Evolutionary conservation across 352 stramenopile genomes (phyloP).

Genomic region (Phytophthora cactorum): DNA sequence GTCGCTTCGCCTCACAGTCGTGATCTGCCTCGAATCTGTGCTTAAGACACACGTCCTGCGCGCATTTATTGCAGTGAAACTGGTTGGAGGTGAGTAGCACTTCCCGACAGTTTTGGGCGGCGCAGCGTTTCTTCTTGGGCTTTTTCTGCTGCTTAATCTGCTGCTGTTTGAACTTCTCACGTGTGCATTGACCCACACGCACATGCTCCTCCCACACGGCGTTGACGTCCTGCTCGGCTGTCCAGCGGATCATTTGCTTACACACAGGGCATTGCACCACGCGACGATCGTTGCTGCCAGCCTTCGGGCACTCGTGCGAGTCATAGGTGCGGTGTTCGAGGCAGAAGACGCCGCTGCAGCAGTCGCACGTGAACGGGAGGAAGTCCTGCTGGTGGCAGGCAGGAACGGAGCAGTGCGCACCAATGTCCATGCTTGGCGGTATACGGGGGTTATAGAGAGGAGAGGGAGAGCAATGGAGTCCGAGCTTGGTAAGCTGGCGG

Average conservation of each 20-base stretch:
- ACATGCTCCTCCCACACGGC: constrained; percentile 76
- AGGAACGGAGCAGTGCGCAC: constrained; percentile 68
- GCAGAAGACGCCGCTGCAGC: constrained; percentile 81
- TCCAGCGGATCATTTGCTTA: constrained; percentile 70
- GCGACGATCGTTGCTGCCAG: constrained; percentile 67
- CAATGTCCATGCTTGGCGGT: constrained; percentile 62
- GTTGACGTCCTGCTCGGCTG: constrained; percentile 77
- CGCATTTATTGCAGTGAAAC: constrained; percentile 74
- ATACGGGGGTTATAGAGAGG: neutral
- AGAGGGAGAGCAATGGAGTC: neutral
- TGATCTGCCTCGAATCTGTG: constrained; percentile 85
- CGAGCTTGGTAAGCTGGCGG: neutral
- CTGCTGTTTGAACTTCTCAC: constrained; percentile 41
- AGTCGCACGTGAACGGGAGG: constrained; percentile 88
- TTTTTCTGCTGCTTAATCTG: constrained; percentile 45
- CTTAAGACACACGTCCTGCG: constrained; percentile 73
- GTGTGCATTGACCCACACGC: constrained; percentile 56
- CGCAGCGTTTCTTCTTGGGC: constrained; percentile 77
- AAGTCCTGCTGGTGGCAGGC: constrained; percentile 85
- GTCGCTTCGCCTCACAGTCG: constrained; percentile 50
- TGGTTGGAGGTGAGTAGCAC: constrained; percentile 73
- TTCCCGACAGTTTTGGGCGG: constrained; percentile 61
- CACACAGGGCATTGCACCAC: constrained; percentile 81
- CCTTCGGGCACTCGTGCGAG: constrained; percentile 69
- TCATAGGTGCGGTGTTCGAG: constrained; percentile 86